phyloP scores from a whole-genome alignment of 163 green algal genomes.

The Scenedesmus sp. region DNA sequence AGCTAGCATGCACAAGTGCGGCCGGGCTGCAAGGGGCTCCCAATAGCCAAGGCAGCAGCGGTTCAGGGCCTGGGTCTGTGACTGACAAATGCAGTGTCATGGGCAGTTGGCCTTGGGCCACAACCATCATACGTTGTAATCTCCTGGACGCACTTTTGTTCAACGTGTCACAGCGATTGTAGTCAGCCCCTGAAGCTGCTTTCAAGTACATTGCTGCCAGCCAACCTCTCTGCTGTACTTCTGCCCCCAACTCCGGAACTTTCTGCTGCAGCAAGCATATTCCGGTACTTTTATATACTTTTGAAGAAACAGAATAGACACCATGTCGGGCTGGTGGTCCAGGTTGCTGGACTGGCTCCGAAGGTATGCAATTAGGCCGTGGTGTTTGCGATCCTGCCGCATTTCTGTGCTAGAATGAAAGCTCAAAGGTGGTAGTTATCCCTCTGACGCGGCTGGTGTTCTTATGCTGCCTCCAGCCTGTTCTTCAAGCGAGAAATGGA shows the following conservation, averaged over 20 bases:
- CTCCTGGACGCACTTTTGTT: too few species aligned
- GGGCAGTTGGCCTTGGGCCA: too few species aligned
- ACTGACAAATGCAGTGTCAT: too few species aligned
- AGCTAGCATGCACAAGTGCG: too few species aligned
- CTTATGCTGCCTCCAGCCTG: conserved; percentile 66
- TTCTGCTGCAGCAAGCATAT: neutral
- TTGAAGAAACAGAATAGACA: neutral
- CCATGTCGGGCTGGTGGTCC: conserved; percentile 37
- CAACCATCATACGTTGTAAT: too few species aligned
- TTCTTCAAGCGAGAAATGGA: conserved; percentile 99
- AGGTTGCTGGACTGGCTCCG: conserved; percentile 46
- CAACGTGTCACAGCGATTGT: too few species aligned
- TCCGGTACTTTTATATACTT: neutral
- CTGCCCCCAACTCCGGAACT: neutral
- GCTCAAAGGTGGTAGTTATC: neutral
- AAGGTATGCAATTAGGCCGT: conserved; percentile 16
- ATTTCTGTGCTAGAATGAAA: neutral
- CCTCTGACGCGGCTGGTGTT: neutral
- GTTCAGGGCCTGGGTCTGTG: too few species aligned
- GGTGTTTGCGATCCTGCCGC: neutral
- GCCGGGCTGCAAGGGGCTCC: too few species aligned
- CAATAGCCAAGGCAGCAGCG: too few species aligned
- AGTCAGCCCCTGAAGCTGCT: neutral
- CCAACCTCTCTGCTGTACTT: neutral
- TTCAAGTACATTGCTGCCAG: neutral